Base-by-base conservation (phyloP, 257 asterid species). In the Solanum clarkiae region DNA sequence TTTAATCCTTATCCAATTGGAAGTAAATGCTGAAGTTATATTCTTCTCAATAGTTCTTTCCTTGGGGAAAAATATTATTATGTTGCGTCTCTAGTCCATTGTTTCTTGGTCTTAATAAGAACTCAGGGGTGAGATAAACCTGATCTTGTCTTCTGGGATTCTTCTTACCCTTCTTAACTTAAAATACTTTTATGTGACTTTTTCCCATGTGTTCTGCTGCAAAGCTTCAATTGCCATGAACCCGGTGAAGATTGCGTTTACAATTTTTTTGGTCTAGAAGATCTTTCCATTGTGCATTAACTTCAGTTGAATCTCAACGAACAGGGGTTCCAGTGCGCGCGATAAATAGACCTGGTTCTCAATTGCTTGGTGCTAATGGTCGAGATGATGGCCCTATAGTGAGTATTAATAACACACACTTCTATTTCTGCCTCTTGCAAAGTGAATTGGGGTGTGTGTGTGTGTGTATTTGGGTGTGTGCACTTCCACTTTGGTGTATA, bases 351-450 rank as follows among this genome's bases (percentile, higher is more conserved):
- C 98, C 98, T 63, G 97, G 97, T 59, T 92, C 98, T 13, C 98
- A 94, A 90, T 85, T 93, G 89, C 90, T 95, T 56, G 99, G 98
- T 84, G 94, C 96, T 72, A 95, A 94, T 92, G 99, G 97, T 85
- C 95, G 99, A 86, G 99, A 97, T 93, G 99, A 97, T 89, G 99
- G 99, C 26, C 95, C 94, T 82, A 81, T 92, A 87, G 99, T 97
- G 91, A 92, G 99, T 93, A 85, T 81, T 71, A 80, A 36, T 79
- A 15, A 29, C 80, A 18, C 2, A 10, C 68, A 42, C 84, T 85
- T 84, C 80, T 55, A 29, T 82, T 62, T 82, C 17, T 82, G 40
- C 32, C 29, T 53, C 18, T 84, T 75, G 70, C 82, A 66, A 62
- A 5, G 29, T 53, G 53, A 24, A 45, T 63, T 11, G 44, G 49